Base-by-base conservation (phyloP, 2,329 filamentous ascomycete genomes). In the Penicillium sp. region DNA sequence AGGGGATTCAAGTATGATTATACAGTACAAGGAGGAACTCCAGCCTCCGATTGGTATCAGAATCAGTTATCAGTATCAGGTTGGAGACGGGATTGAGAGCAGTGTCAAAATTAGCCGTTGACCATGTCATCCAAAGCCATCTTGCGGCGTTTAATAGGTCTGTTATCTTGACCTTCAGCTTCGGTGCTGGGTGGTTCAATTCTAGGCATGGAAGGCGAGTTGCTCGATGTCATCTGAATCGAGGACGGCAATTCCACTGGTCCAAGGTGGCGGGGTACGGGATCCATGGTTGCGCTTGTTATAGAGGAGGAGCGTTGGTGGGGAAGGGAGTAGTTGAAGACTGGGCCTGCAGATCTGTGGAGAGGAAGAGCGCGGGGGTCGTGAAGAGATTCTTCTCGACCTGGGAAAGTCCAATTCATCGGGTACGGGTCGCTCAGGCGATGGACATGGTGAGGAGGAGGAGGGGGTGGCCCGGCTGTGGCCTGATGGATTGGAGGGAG, bases 101-200 rank as follows among this genome's bases (percentile, higher is more conserved):
- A 21, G 21, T 36, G n/a, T 16, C 16, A 16, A 23, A 40, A 43
- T 64, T 53, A 75, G 41, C 69, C 73, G 47, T 76, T 76, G 19
- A 76, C 73, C 66, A 76, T 76, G 49, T 76, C 73, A 50, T 76
- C 70, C 53, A 76, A 53, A 15, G 73, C 72, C 73, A 76, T 76
- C 47, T 71, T 74, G 33, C 71, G 71, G 41, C 73, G 65, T 55
- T 76, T 76, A 13, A 71, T 40, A 5, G 72, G 73, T 41, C 70
- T 60, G 11, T 59, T 61, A 11, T 69, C 68, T 5, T 62, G 55
- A 13, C 40, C 39, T 31, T 70, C 65, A 2, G 58, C 41, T 16
- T 68, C 69, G 10, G 59, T 55, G 7, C 25, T 57, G 3, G 62
- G 50, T 16, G 58, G 62, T 2, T 65, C 65, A 11, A 60, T 34